Evolutionary conservation across 129 eudicot genomes (phyloP), one percentile per base, ranked within the genome.

Genomic region (Saposhnikovia divaricata): DNA sequence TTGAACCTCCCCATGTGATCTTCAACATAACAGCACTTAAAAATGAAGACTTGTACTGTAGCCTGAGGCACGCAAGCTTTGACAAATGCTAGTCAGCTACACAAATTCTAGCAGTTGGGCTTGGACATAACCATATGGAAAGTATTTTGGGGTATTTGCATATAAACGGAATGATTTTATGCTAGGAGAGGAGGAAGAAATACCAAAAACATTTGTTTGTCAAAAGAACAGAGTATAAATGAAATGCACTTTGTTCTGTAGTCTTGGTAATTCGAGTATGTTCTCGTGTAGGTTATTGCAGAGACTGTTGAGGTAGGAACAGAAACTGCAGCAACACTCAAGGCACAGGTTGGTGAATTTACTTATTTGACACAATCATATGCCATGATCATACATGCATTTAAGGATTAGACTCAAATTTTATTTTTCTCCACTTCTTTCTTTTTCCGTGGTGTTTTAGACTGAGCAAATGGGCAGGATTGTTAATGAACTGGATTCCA

Each of bases 391-490:
- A n/a, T 71, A 69, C 39, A 28, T 46, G n/a, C 68, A 19, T 84
- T 61, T 48, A 16, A 40, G 25, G 3, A 61, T 68, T 77, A 70
- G 75, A 73, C 81, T 61, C 34, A n/a, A 77, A 42, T 78, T 72
- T 81, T 53, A 80, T 21, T 74, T 74, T 83, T 77, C 13, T 57
- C 63, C 44, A 78, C 48, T 8, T 47, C 13, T 31, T 77, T 27
- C 73, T 46, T 78, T 77, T 77, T 34, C 66, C 55, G 11, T 63
- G 39, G n/a, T 75, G 75, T 82, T 79, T 79, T 87, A 95, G 98
- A 95, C 98, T 72, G 98, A 92, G 78, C 98, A 95, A 89, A 95
- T 95, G 98, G 86, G 94, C 81, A 85, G 97, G 90, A 87, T 95
- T 51, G 98, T 92, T 74, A 92, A 95, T 81, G 98, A 95, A 85